phyloP scores from a whole-genome alignment of 2,329 filamentous ascomycete species.

The Penicillium psychrosexuale region DNA sequence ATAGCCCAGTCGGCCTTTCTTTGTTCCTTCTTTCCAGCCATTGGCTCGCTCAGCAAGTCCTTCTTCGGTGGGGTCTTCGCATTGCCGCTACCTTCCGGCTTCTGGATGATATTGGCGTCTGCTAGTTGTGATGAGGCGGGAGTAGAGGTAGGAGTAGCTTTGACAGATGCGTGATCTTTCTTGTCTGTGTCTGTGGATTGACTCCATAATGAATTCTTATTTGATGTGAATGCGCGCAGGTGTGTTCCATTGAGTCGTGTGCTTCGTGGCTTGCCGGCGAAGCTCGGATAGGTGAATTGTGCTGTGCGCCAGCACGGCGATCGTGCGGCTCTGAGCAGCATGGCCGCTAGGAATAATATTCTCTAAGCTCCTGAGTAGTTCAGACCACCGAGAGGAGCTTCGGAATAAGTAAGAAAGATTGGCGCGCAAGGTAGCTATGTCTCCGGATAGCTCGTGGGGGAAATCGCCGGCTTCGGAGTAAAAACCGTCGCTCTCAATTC shows the following conservation, averaged over 20 bases:
- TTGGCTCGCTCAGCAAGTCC: slow-evolving; percentile 62
- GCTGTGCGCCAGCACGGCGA: slow-evolving; percentile 34
- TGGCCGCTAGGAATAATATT: slow-evolving; percentile 19
- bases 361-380: not conserved
- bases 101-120: slow-evolving; percentile 19
- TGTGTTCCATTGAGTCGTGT: slow-evolving; percentile 25
- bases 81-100: slow-evolving; percentile 21
- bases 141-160: slow-evolving; percentile 6
- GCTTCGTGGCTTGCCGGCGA: slow-evolving; percentile 25
- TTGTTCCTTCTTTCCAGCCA: slow-evolving; percentile 74
- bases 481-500: slow-evolving; percentile 12
- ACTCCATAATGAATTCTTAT: slow-evolving; percentile 20
- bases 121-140: slow-evolving; percentile 19
- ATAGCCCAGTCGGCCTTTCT: slow-evolving; percentile 97
- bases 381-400: slow-evolving; percentile 1
- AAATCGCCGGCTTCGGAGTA: slow-evolving; percentile 37
- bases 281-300: slow-evolving; percentile 26
- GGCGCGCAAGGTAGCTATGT: slow-evolving; percentile 13
- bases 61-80: slow-evolving; percentile 45
- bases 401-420: slow-evolving; percentile 11
- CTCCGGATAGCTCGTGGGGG: slow-evolving; percentile 23
- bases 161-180: slow-evolving; percentile 14
- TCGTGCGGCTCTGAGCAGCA: slow-evolving; percentile 40
- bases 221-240: slow-evolving; percentile 31
- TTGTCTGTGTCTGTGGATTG: slow-evolving; percentile 14